phyloP scores from a whole-genome alignment of 768 basidiomycete genomes.

The Thelephora aurantiotincta region DNA sequence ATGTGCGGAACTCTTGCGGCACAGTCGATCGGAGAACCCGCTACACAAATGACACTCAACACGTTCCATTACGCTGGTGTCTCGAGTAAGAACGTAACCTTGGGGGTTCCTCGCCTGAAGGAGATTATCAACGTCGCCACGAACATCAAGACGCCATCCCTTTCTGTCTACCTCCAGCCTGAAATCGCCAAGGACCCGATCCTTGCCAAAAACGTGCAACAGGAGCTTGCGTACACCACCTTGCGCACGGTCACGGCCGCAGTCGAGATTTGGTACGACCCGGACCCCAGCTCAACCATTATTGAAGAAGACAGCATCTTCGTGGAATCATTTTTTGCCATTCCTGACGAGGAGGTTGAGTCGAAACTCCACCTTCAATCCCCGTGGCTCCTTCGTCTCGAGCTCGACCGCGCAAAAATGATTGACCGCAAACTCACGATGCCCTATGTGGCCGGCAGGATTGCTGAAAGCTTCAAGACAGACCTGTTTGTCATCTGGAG shows the following conservation, averaged over 20 bases:
- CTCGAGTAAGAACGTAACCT: slow-evolving; percentile 98
- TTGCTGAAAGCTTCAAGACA: slow-evolving; percentile 88
- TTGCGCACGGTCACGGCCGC: slow-evolving; percentile 88
- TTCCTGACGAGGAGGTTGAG: slow-evolving; percentile 94
- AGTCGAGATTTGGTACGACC: slow-evolving; percentile 98
- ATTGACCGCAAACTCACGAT: slow-evolving; percentile 94
- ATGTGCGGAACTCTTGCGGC: slow-evolving; percentile 98
- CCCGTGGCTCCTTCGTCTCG: slow-evolving; percentile 93
- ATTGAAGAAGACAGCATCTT: slow-evolving; percentile 95
- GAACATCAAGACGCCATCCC: slow-evolving; percentile 95
- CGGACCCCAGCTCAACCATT: slow-evolving; percentile 79
- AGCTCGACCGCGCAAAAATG: slow-evolving; percentile 95
- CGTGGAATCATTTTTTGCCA: slow-evolving; percentile 98
- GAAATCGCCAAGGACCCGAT: slow-evolving; percentile 46
- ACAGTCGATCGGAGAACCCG: slow-evolving; percentile 98
- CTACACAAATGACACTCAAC: slow-evolving; percentile 99
- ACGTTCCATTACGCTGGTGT: slow-evolving; percentile 99
- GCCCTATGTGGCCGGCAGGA: slow-evolving; percentile 86
- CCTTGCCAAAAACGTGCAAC: slow-evolving; percentile 78
- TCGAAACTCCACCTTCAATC: slow-evolving; percentile 84
- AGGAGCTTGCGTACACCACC: slow-evolving; percentile 88
- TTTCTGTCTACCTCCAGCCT: slow-evolving; percentile 79
- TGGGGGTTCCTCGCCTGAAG: slow-evolving; percentile 97
- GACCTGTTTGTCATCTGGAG: slow-evolving; percentile 98
- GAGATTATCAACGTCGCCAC: slow-evolving; percentile 99